A percentile compares a stretch with the other conserved stretches of the same genome.
These are phyloP conservation scores for Dactylorhiza incarnata DNA, from an alignment of 106 monocot species.

Conservation along the genomic window DNA sequence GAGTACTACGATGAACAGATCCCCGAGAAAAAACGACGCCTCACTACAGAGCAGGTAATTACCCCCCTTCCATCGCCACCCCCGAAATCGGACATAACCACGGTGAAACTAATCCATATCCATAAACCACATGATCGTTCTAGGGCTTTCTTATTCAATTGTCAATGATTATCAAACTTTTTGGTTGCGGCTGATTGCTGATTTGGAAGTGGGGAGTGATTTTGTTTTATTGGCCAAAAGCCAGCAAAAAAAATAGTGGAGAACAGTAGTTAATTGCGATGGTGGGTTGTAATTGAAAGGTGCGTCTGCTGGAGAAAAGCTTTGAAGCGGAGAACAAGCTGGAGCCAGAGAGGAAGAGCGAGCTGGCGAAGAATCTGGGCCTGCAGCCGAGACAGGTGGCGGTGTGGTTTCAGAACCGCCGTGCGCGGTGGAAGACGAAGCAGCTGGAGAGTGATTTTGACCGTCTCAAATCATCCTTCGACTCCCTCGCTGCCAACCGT, in stretches of 20 bases:
- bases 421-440: slow-evolving; percentile 60
- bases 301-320: slow-evolving; percentile 58
- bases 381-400: slow-evolving; percentile 72
- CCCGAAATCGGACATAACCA: no score
- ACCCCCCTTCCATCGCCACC: slow-evolving; percentile 7
- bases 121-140: no score
- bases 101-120: no score
- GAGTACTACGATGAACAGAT: slow-evolving; percentile 86
- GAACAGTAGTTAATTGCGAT: no score
- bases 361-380: slow-evolving; percentile 64
- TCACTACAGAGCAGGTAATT: slow-evolving; percentile 74
- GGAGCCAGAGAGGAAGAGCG: slow-evolving; percentile 71
- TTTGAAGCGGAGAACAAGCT: slow-evolving; percentile 21
- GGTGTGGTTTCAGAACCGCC: slow-evolving; percentile 64
- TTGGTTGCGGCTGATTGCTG: no score
- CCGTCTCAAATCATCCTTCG: slow-evolving; percentile 48
- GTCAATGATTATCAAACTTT: no score
- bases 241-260: no score
- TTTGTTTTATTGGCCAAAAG: no score
- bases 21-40: slow-evolving; percentile 87
- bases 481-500: slow-evolving; percentile 42
- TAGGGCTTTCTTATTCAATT: no score
- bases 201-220: no score
- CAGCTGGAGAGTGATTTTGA: slow-evolving; percentile 59
- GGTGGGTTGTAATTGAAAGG: slow-evolving; percentile 14